phyloP scores from a whole-genome alignment of 148 eudicot genomes.

The Rhododendron ovatum region DNA sequence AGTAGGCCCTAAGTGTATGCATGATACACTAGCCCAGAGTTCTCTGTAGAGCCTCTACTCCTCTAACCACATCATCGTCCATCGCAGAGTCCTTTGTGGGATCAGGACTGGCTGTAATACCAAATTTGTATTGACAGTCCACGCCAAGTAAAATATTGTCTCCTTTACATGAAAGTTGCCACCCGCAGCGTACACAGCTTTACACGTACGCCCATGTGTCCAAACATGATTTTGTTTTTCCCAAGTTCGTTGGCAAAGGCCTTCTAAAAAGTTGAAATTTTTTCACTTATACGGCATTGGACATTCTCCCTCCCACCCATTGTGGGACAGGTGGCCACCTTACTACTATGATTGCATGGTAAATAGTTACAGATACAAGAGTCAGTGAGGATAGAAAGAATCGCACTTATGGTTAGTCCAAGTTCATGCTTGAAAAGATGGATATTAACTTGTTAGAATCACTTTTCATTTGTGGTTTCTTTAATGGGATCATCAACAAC shows the following conservation, averaged over 20 bases:
- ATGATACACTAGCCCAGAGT: not conserved
- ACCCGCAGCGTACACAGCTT: not conserved
- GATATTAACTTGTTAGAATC: not conserved
- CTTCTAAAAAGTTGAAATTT: not conserved
- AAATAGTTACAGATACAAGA: not conserved
- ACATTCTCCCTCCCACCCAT: not conserved
- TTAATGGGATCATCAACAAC: not conserved
- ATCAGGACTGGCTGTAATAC: not conserved
- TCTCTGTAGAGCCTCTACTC: not conserved
- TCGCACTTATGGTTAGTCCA: not conserved
- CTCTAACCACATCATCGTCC: not conserved
- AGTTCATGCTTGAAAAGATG: not conserved
- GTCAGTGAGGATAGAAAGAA: not conserved
- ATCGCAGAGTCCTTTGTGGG: not conserved
- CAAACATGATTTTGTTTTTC: not conserved
- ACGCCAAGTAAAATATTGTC: not conserved
- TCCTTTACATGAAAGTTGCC: not conserved
- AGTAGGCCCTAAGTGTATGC: not conserved
- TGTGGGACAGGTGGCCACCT: not conserved
- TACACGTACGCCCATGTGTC: not conserved
- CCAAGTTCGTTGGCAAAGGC: not conserved
- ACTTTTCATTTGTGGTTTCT: not conserved
- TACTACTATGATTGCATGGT: not conserved
- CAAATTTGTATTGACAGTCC: not conserved
- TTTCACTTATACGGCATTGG: not conserved